Conservation (phyloP, 2,329 filamentous ascomycete genomes). For the Fusarium piperis region DNA sequence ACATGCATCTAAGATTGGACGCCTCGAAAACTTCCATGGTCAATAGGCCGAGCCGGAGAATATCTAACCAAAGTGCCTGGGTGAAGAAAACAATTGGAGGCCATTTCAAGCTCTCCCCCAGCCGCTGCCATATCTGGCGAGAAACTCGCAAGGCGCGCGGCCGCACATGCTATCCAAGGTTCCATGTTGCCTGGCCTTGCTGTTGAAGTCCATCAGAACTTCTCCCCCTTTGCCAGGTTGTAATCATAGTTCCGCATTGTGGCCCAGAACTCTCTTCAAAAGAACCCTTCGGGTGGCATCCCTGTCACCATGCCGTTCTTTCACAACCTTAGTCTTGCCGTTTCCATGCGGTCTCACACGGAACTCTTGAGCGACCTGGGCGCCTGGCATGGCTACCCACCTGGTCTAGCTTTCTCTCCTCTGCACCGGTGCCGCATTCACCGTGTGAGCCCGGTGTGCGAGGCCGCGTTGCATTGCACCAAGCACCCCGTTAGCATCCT, state of each 20-base stretch:
- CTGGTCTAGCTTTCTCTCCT: not conserved
- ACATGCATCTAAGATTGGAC: not conserved
- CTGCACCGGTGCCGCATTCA: not conserved
- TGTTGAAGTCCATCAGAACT: not conserved
- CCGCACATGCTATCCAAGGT: not conserved
- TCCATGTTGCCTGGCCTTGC: not conserved
- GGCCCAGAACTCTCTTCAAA: conserved; percentile 12
- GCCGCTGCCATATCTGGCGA: not conserved
- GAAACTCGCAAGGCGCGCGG: not conserved
- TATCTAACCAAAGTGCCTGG: not conserved
- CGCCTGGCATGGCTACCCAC: not conserved
- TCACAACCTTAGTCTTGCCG: conserved; percentile 12
- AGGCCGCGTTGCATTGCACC: not conserved
- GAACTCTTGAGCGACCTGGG: not conserved
- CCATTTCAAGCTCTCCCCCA: not conserved
- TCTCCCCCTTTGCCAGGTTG: not conserved
- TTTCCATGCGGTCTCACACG: conserved; percentile 28
- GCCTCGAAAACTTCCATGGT: conserved; percentile 21
- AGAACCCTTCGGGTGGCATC: conserved; percentile 25
- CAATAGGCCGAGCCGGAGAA: conserved; percentile 18
- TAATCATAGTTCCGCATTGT: conserved; percentile 1
- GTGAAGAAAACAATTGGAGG: not conserved
- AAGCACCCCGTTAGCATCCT: not conserved
- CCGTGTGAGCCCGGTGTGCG: not conserved
- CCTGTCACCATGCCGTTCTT: conserved; percentile 24